Conservation (phyloP, 495 filamentous ascomycete genomes). For the Cercophora newfieldiana region DNA sequence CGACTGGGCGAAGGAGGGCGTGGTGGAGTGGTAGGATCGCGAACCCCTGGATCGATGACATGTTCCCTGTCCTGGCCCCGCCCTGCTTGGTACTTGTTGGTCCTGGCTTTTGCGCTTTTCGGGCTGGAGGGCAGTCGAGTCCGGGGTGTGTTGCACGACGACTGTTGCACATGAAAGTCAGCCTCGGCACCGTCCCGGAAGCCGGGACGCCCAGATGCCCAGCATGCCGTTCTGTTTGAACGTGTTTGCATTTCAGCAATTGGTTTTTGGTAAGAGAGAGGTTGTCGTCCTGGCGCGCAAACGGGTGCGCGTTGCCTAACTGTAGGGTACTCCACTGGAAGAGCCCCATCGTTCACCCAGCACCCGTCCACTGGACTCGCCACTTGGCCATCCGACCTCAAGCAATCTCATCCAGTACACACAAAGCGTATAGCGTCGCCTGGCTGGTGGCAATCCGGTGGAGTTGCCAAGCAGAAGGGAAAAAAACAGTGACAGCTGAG, state of each 20-base stretch:
- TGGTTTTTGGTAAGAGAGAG: neutral
- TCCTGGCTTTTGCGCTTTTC: too few relatives aligned
- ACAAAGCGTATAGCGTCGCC: neutral
- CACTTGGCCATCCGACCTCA: neutral
- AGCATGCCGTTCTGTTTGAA: neutral
- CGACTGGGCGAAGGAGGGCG: neutral
- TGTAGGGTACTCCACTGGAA: too few relatives aligned
- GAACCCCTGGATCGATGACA: neutral
- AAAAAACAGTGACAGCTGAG: neutral
- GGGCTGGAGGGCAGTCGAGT: neutral
- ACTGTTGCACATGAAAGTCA: neutral
- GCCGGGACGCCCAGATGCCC: neutral
- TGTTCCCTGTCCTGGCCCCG: neutral
- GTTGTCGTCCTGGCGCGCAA: too few relatives aligned
- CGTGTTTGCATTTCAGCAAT: neutral
- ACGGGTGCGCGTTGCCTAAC: too few relatives aligned
- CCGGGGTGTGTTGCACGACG: neutral
- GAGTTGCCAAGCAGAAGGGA: neutral
- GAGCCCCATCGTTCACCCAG: neutral
- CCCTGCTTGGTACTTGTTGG: neutral
- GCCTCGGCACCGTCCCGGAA: conserved; percentile 1
- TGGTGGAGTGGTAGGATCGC: neutral
- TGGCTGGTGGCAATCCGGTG: neutral
- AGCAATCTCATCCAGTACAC: neutral
- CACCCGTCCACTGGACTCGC: neutral